Base-by-base conservation (phyloP, 2,329 filamentous ascomycete species). In the Colletotrichum plurivorum region DNA sequence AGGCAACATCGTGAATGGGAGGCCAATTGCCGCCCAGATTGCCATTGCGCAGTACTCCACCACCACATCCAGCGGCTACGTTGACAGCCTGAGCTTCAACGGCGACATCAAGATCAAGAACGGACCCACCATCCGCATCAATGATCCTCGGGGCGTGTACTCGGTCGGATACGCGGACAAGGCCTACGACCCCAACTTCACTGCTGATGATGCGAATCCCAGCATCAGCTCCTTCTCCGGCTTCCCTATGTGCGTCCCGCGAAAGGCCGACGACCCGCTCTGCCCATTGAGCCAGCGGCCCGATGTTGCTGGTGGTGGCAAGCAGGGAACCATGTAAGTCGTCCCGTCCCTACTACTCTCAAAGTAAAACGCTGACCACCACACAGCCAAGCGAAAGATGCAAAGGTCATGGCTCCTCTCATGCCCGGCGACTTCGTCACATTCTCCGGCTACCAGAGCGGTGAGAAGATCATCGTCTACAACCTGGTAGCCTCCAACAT, bases 231-330 rank as follows among this genome's bases (percentile, higher is more conserved):
- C 83, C 5, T 85, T 84, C 73, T 82, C 80, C 5, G 84, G 84
- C 0, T 86, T 85, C 59, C 84, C 84, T 2, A 86, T 86, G 84
- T 87, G 84, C 63, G 81, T 86, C n/a, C 84, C 83, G 0, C 78
- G 84, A 18, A 80, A 78, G 18, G 67, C 75, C 15, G 74, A 73
- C 41, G 78, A 82, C 49, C 57, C 73, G 0, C 74, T 77, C 16
- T 84, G 82, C 67, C 79, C 80, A 8, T 52, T 68, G 12, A 76
- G 76, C 13, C 83, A 83, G 64, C 77, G 80, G 73, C 22, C 76
- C 71, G 70, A 76, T 65, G 49, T 72, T 43, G 16, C 41, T 15
- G 13, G 13, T 5, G 60, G 53, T 8, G 56, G 43, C 13, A 73
- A 67, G 49, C 72, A 73, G 16, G 72, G 72, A 6, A 58, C 56